phyloP scores from a whole-genome alignment of 202 grass and related monocot species.

The Zoysia matrella region DNA sequence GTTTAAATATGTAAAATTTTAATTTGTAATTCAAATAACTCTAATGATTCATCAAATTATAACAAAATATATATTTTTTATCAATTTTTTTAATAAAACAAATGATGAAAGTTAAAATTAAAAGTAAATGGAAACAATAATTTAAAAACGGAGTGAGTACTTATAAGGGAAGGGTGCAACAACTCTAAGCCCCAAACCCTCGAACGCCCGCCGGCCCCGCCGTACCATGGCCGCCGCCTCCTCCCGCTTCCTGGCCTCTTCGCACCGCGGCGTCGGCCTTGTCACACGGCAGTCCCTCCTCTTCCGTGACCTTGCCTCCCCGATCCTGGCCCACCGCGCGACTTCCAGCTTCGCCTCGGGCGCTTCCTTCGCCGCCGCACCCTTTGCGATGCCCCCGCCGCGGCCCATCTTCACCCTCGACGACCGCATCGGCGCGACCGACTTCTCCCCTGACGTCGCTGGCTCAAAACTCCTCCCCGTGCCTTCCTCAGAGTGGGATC shows the following conservation, averaged over 20 bases:
- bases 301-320: no score
- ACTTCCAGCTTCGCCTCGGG: not conserved
- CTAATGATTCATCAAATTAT: no score
- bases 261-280: constrained; percentile 27
- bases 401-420: constrained; percentile 84
- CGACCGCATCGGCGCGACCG: constrained; percentile 59
- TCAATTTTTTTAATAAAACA: no score
- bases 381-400: constrained; percentile 49
- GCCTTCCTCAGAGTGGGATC: constrained; percentile 23
- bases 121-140: no score
- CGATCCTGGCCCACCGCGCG: no score
- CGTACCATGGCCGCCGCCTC: constrained; percentile 44
- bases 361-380: not conserved
- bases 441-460: constrained; percentile 63
- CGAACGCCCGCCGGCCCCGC: not conserved
- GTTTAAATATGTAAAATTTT: no score
- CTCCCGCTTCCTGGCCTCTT: constrained; percentile 40
- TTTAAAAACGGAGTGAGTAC: no score
- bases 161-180: not conserved
- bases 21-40: no score
- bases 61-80: no score
- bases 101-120: no score
- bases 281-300: constrained; percentile 54
- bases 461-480: constrained; percentile 59
- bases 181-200: constrained; percentile 39